Evolutionary conservation across 2,329 filamentous ascomycete species (phyloP).

Genomic region (Mollisiaceae sp.): DNA sequence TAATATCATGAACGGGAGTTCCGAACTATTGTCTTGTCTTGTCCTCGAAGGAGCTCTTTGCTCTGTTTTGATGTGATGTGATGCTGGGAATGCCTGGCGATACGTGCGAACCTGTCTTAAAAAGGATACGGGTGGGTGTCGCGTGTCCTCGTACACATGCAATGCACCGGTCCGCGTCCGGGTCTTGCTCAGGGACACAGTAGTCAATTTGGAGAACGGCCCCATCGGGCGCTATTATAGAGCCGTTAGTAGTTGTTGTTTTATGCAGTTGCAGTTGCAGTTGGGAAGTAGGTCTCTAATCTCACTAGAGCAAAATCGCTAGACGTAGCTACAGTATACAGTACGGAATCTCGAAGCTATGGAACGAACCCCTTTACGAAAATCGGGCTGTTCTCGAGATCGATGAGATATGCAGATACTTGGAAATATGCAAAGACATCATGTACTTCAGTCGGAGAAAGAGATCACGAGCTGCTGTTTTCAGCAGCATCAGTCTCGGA

Average conservation of each 20-base stretch:
- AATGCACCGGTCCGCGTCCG: not conserved
- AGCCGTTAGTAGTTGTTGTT: not conserved
- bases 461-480: not conserved
- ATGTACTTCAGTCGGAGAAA: slow-evolving; percentile 17
- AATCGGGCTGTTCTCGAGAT: slow-evolving; percentile 20
- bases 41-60: slow-evolving; percentile 4
- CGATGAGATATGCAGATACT: slow-evolving; percentile 26
- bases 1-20: slow-evolving; percentile 36
- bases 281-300: not conserved
- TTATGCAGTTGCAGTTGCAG: not conserved
- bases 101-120: not conserved
- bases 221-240: not conserved
- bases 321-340: not conserved
- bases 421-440: slow-evolving; percentile 23
- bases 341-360: not conserved
- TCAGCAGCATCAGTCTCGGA: not conserved
- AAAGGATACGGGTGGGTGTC: not conserved
- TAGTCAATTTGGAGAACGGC: not conserved
- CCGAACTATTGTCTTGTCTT: not conserved
- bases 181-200: not conserved
- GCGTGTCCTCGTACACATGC: slow-evolving; percentile 9
- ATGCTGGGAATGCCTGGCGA: not conserved
- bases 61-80: not conserved
- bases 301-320: not conserved
- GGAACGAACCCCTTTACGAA: not conserved